Conservation (phyloP, 2,329 filamentous ascomycete species). For the Xylaria sp. region DNA sequence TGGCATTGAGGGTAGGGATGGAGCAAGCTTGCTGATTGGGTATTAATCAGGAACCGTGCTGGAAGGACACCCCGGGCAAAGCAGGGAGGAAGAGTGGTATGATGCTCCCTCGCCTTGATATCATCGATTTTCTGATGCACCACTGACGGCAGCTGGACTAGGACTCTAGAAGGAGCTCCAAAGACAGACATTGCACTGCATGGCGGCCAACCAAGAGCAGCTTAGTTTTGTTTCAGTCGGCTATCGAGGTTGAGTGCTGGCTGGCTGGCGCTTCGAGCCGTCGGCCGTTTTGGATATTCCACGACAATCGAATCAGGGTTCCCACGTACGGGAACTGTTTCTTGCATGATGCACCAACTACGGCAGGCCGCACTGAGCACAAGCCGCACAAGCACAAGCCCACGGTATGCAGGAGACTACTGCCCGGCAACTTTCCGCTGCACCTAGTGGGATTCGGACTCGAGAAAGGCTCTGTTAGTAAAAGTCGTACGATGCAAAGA, state of each 20-base stretch:
- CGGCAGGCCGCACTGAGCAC: neutral
- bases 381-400: neutral
- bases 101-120: conserved; percentile 8
- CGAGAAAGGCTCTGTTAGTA: neutral
- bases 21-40: conserved; percentile 13
- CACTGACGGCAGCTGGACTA: neutral
- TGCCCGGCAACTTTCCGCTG: neutral
- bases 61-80: neutral
- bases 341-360: neutral
- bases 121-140: neutral
- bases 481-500: neutral
- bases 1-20: neutral
- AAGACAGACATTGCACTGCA: too few species aligned
- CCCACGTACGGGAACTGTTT: conserved; percentile 16
- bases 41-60: conserved; percentile 12
- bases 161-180: too few species aligned
- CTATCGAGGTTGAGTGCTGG: conserved; percentile 17
- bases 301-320: conserved; percentile 30
- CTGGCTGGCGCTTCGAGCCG: conserved; percentile 11
- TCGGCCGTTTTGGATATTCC: conserved; percentile 22
- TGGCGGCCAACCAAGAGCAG: conserved; percentile 14
- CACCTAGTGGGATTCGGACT: neutral
- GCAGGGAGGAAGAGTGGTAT: conserved; percentile 4
- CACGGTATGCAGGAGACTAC: neutral
- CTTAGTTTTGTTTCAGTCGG: conserved; percentile 31